Conservation (phyloP, 371 early-diverging fungal genomes). For the Rhizopus delemar region DNA sequence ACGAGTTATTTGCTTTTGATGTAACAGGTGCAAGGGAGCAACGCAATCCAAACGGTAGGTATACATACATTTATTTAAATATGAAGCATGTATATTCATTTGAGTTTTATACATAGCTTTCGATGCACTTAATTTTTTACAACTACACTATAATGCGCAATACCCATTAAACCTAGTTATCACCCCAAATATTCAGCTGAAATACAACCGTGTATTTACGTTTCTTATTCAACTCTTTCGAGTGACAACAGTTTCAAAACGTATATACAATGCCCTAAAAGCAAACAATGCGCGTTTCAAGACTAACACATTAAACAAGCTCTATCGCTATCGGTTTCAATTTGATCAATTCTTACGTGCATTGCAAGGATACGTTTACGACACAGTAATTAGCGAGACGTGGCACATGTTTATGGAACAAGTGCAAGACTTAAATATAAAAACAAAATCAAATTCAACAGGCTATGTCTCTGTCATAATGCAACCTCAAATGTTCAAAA, state of each 20-base stretch:
- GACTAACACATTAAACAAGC: background rate
- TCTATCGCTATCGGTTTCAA: slow-evolving; percentile 42
- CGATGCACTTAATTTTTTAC: slow-evolving; percentile 56
- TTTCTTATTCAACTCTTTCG: slow-evolving; percentile 49
- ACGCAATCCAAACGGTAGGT: slow-evolving; percentile 41
- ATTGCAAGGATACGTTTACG: slow-evolving; percentile 44
- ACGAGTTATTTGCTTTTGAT: slow-evolving; percentile 44
- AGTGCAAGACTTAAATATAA: slow-evolving; percentile 19
- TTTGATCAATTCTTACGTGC: slow-evolving; percentile 50
- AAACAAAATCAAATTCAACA: background rate
- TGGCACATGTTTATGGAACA: slow-evolving; percentile 50
- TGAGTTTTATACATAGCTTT: slow-evolving; percentile 11
- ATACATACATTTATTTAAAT: background rate
- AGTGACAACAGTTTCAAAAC: slow-evolving; percentile 35
- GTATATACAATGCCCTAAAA: slow-evolving; percentile 24
- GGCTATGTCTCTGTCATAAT: slow-evolving; percentile 28
- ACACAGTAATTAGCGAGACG: slow-evolving; percentile 42
- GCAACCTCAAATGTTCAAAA: slow-evolving; percentile 42
- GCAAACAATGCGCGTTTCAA: background rate
- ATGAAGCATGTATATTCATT: background rate
- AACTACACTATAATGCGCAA: slow-evolving; percentile 45
- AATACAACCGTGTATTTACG: slow-evolving; percentile 56
- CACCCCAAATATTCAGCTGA: slow-evolving; percentile 37
- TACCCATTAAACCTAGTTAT: slow-evolving; percentile 52
- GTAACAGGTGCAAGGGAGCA: slow-evolving; percentile 34